Evolutionary conservation across 2,329 filamentous ascomycete genomes (phyloP), one percentile per base, ranked within the genome.

Genomic region (Shiraia sp.): DNA sequence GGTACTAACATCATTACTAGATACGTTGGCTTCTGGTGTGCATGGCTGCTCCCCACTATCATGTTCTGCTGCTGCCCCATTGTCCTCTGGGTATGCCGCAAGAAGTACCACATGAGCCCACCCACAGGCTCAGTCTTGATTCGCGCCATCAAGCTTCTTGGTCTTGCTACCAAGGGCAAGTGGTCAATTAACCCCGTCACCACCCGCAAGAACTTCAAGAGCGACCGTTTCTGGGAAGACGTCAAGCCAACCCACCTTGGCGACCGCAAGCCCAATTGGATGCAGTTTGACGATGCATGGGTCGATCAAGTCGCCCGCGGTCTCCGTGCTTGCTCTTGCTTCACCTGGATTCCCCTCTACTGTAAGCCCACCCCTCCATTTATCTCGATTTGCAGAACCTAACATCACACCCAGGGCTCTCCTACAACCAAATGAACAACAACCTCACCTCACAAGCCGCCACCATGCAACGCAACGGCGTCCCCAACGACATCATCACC

Each of bases 251-350:
- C 82, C 62, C 72, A 75, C 25, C 75, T 88, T 8, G 71, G 77
- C 26, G 67, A 66, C 1, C 64, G 75, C 49, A 82, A 83, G 40
- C 87, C 87, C 0, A 28, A 40, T 0, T 91, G 86, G 86, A 90
- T 91, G 85, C 87, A 83, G 0, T 90, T 90, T 55, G 87, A 92
- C 49, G 88, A 92, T 54, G 81, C 81, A 37, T 92, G 87, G 87
- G 87, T 92, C 24, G 87, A 90, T 48, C 65, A 70, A 40, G 66
- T 70, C 22, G 65, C 65, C 27, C 65, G 67, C 55, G 67, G 66
- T 50, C 51, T 69, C 7, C 64, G 65, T 42, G 67, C 67, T 15
- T 68, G 65, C 56, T 67, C 64, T 28, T 68, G 65, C 46, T 62
- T 80, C 51, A 86, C 89, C 24, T 91, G 66, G 61, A 68, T 68